Evolutionary conservation across 805 yeast genomes (phyloP).

Genomic region (Yarrowia sp.): DNA sequence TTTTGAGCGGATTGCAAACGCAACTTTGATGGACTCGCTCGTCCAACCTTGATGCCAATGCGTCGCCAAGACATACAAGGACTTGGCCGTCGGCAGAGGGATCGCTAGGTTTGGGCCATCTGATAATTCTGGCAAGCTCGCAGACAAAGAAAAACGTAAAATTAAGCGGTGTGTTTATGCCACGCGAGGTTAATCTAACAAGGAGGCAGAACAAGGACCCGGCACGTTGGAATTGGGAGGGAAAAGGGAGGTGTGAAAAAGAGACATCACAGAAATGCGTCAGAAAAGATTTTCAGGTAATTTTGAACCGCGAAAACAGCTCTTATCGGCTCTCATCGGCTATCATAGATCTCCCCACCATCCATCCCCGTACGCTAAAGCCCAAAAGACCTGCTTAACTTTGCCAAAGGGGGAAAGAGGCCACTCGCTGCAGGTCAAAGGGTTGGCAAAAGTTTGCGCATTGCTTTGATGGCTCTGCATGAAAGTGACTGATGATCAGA

Average conservation of each 20-base stretch:
- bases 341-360: too few species aligned
- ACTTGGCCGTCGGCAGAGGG: background rate
- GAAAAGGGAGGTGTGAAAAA: too few species aligned
- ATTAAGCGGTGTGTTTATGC: background rate
- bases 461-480: slow-evolving; percentile 19
- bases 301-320: too few species aligned
- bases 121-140: background rate
- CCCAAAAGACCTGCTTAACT: slow-evolving; percentile 31
- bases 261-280: too few species aligned
- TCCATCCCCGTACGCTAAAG: too few species aligned
- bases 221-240: too few species aligned
- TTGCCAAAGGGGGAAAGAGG: slow-evolving; percentile 3
- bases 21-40: too few species aligned
- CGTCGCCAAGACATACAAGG: slow-evolving; percentile 23
- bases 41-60: slow-evolving; percentile 34
- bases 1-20: too few species aligned
- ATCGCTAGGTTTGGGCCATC: slow-evolving; percentile 11
- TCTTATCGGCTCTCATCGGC: too few species aligned
- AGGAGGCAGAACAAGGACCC: background rate
- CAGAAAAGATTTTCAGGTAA: too few species aligned
- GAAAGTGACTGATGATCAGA: slow-evolving; percentile 6
- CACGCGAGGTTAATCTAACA: background rate
- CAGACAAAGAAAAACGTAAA: slow-evolving; percentile 10
- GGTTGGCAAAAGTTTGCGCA: slow-evolving; percentile 36
- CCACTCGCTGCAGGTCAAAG: slow-evolving; percentile 10